Conservation (phyloP, 257 asterid species). For the Cinchona pubescens region DNA sequence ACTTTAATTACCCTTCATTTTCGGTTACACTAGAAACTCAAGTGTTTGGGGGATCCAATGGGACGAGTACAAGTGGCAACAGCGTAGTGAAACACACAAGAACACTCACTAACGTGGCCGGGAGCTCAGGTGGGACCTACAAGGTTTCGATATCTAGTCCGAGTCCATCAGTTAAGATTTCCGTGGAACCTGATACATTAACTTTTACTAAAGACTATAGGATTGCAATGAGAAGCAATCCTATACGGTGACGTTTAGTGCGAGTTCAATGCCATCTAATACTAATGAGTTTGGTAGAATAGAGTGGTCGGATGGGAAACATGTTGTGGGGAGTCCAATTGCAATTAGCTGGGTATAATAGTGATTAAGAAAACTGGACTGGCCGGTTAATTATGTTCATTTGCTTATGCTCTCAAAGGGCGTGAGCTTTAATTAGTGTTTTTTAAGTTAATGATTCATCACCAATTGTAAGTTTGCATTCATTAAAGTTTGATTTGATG, state of each 20-base stretch:
- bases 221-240: conserved; percentile 67
- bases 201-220: conserved; percentile 42
- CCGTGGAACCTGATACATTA: conserved; percentile 59
- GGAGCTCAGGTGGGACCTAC: conserved; percentile 57
- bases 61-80: conserved; percentile 21
- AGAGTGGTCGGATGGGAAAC: conserved; percentile 90
- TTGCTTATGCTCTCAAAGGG: too few relatives aligned
- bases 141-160: conserved; percentile 47
- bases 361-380: neutral
- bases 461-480: neutral
- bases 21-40: conserved; percentile 43
- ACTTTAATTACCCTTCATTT: conserved; percentile 89
- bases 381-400: too few relatives aligned
- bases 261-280: conserved; percentile 48
- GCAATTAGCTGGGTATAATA: conserved; percentile 64
- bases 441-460: too few relatives aligned
- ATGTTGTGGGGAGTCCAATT: conserved; percentile 75
- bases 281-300: conserved; percentile 64
- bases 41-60: conserved; percentile 22
- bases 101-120: conserved; percentile 67
- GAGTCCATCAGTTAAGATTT: conserved; percentile 40
- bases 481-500: neutral
- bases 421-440: too few relatives aligned
- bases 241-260: conserved; percentile 58
- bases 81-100: conserved; percentile 58